Evolutionary conservation across 345 rosid genomes (phyloP).

Genomic region (Salix dunnii): DNA sequence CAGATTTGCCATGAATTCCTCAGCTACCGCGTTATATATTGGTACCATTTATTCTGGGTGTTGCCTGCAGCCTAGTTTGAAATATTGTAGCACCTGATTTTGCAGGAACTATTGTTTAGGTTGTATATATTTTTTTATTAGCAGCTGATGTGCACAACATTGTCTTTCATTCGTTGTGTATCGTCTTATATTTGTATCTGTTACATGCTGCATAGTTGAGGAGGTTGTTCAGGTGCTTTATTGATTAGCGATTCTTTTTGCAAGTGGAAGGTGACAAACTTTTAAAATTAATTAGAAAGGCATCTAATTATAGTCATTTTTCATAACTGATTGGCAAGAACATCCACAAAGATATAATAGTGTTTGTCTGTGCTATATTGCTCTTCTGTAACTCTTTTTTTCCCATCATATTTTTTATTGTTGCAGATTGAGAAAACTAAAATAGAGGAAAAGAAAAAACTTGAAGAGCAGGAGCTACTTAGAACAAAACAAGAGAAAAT

Average conservation of each 20-base stretch:
- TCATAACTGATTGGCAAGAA: neutral
- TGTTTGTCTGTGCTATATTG: neutral
- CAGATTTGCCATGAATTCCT: neutral
- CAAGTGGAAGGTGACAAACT: neutral
- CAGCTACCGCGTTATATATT: neutral
- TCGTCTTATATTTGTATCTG: neutral
- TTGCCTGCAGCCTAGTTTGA: neutral
- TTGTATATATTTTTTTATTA: neutral
- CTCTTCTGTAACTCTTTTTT: neutral
- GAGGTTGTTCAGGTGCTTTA: neutral
- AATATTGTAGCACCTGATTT: neutral
- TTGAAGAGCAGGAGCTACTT: conserved; percentile 54
- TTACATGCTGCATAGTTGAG: neutral
- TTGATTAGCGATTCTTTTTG: neutral
- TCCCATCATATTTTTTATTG: neutral
- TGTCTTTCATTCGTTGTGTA: neutral
- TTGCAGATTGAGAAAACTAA: conserved; percentile 65
- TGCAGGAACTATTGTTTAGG: neutral
- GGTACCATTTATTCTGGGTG: neutral
- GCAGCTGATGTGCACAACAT: neutral
- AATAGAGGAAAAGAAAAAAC: conserved; percentile 64
- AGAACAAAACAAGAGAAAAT: conserved; percentile 57
- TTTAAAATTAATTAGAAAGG: neutral
- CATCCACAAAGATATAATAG: neutral
- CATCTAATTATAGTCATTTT: neutral